Percentiles rank a stretch among this genome's conserved stretches.
Conservation (phyloP, 352 stramenopile genomes). For the Phytophthora rubi region DNA sequence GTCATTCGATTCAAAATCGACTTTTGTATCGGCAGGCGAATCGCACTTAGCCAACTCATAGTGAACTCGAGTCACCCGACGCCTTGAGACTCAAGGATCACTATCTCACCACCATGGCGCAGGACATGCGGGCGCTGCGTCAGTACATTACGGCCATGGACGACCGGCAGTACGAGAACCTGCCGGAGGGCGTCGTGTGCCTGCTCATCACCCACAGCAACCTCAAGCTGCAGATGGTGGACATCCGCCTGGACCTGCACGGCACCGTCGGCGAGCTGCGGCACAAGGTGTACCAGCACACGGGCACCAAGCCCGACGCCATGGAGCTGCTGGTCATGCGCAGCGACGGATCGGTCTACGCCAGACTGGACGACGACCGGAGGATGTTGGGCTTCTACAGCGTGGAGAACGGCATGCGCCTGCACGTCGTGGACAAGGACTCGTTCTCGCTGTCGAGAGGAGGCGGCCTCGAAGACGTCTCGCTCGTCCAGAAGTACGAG, state of each 20-base stretch:
- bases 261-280: constrained; percentile 90
- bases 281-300: constrained; percentile 95
- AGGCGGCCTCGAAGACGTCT: constrained; percentile 97
- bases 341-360: constrained; percentile 53
- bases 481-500: constrained; percentile 97
- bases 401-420: constrained; percentile 90
- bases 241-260: constrained; percentile 96
- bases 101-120: constrained; percentile 49
- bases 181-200: constrained; percentile 90
- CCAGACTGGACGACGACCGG: constrained; percentile 73
- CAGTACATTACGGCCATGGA: constrained; percentile 89
- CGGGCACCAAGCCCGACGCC: constrained; percentile 93
- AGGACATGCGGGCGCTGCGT: constrained; percentile 76
- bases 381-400: constrained; percentile 94
- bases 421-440: constrained; percentile 97
- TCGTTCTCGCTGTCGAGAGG: constrained; percentile 95
- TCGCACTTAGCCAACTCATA: constrained; percentile 36
- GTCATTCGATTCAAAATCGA: constrained; percentile 1
- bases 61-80: background rate
- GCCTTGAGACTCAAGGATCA: background rate
- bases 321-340: constrained; percentile 80
- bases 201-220: constrained; percentile 98
- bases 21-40: constrained; percentile 3
- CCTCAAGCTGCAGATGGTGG: constrained; percentile 96
- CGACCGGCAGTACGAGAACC: constrained; percentile 82